phyloP scores from a whole-genome alignment of 768 basidiomycete genomes.

The Phaeolepiota aurea region DNA sequence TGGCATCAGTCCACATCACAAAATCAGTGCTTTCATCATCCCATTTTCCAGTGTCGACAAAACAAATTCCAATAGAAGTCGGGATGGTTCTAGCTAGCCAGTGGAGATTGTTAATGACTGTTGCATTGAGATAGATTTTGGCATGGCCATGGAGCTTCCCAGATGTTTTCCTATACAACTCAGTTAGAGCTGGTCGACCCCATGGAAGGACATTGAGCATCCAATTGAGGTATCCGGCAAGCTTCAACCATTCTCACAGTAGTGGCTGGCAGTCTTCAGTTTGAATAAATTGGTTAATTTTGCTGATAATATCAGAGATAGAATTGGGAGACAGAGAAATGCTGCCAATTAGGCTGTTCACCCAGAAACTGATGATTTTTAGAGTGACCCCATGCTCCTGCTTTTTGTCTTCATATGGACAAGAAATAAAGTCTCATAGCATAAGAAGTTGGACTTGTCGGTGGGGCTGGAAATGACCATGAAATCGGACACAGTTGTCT shows the following conservation, averaged over 20 bases:
- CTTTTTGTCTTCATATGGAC: background rate
- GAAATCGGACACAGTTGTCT: background rate
- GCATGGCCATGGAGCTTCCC: no score
- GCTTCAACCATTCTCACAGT: background rate
- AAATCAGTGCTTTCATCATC: no score
- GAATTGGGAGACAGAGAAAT: background rate
- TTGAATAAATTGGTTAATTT: background rate
- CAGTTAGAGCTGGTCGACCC: no score
- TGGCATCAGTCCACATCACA: no score
- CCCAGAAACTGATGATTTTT: background rate
- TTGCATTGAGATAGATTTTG: no score
- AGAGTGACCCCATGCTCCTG: background rate
- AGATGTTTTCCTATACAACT: no score
- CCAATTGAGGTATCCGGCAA: background rate
- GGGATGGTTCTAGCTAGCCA: no score
- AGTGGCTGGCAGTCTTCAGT: background rate
- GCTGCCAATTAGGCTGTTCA: background rate
- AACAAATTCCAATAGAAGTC: no score
- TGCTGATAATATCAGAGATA: background rate
- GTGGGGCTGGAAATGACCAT: background rate
- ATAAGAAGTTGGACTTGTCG: background rate
- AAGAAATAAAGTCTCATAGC: background rate
- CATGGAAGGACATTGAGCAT: no score
- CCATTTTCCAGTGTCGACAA: no score
- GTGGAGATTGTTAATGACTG: no score